Base-by-base conservation (phyloP, 345 rosid genomes). In the Iberis pinnata region DNA sequence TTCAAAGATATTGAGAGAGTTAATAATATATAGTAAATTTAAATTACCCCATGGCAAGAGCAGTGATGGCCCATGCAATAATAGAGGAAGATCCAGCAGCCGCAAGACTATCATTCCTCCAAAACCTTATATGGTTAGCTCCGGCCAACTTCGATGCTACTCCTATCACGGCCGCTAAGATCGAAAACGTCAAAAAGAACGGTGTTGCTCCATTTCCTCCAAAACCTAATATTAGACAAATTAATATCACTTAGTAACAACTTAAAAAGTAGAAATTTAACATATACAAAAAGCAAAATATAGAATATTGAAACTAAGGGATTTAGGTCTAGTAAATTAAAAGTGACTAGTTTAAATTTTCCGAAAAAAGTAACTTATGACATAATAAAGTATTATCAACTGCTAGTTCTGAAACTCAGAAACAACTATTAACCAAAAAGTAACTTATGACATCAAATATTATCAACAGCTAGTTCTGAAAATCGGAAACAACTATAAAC, bases 201-300 rank as follows among this genome's bases (percentile, higher is more conserved):
- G 68, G 59, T 0, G 98, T 92, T 25, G 96, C 98, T 32, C 93
- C 98, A 22, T 88, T 88, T 17, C 88, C 95, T 43, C 89, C 95
- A 20, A 92, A 81, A 67, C 98, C 94, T 82, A 39, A 27, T 22
- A 3, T 16, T 5, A 5, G 12, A 36, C 15, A 6, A 2, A 31
- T 41, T 2, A 1, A 31, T 12, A 9, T 6, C 8, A 12, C 33
- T 29, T 31, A 57, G 14, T 18, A 26, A 53, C 35, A 38, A 22
- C 4, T 16, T n/a, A n/a, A n/a, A n/a, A n/a, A n/a, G n/a, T n/a
- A n/a, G n/a, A n/a, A n/a, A n/a, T n/a, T n/a, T n/a, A n/a, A n/a
- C n/a, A n/a, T n/a, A n/a, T n/a, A n/a, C n/a, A n/a, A n/a, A n/a
- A n/a, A n/a, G n/a, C n/a, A n/a, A n/a, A n/a, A n/a, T n/a, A n/a